These are phyloP conservation scores for Candida labiduridarum DNA, from an alignment of 1,139 yeast species.

Conservation along the genomic window DNA sequence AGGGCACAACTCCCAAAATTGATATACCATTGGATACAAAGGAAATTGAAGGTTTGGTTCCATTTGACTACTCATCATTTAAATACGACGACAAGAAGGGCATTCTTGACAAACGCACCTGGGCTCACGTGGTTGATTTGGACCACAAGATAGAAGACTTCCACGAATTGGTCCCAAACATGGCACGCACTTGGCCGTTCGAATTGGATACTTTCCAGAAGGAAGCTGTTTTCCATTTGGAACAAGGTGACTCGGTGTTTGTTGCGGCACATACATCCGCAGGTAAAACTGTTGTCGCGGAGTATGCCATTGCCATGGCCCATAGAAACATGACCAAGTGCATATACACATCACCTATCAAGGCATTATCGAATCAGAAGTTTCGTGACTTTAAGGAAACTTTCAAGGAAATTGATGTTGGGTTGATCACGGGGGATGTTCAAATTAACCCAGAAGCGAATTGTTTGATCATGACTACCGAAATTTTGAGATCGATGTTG, in stretches of 20 bases:
- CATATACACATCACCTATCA: slow-evolving; percentile 90
- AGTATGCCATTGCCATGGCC: slow-evolving; percentile 94
- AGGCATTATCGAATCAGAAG: slow-evolving; percentile 90
- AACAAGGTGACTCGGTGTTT: slow-evolving; percentile 95
- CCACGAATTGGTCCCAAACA: slow-evolving; percentile 83
- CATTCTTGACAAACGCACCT: slow-evolving; percentile 51
- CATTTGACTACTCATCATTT: slow-evolving; percentile 51
- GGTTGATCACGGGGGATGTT: slow-evolving; percentile 96
- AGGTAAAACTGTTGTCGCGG: slow-evolving; percentile 91
- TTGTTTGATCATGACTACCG: slow-evolving; percentile 97
- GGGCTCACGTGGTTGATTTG: slow-evolving; percentile 96
- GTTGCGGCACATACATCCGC: slow-evolving; percentile 98
- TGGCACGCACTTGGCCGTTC: slow-evolving; percentile 93
- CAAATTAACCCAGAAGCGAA: slow-evolving; percentile 97
- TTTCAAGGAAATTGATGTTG: slow-evolving; percentile 82
- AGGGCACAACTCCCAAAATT: slow-evolving; percentile 2
- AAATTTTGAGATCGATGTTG: slow-evolving; percentile 90
- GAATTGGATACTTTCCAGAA: slow-evolving; percentile 94
- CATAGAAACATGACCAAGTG: slow-evolving; percentile 87
- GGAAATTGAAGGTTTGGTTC: slow-evolving; percentile 78
- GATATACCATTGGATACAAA: slow-evolving; percentile 32
- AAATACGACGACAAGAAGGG: slow-evolving; percentile 29
- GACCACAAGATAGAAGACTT: slow-evolving; percentile 84
- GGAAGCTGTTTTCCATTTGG: slow-evolving; percentile 94
- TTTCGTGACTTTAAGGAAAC: slow-evolving; percentile 87